Conservation (phyloP, 2,329 filamentous ascomycete genomes). For the Ophiostoma sp. region DNA sequence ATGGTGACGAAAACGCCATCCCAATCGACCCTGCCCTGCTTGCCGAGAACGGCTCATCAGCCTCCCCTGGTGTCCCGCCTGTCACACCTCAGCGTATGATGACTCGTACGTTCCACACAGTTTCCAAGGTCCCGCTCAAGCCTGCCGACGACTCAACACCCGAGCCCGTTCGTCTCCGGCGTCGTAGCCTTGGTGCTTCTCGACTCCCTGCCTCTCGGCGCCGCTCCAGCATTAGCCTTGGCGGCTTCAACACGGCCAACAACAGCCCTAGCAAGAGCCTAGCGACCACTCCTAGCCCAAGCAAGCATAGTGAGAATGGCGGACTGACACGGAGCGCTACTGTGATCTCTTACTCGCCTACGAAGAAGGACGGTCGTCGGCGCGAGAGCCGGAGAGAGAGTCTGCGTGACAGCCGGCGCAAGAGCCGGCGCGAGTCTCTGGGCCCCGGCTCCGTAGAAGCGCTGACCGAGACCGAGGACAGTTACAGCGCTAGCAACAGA, state of each 20-base stretch:
- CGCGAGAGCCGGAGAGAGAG: constrained; percentile 19
- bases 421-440: constrained; percentile 29
- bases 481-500: constrained; percentile 21
- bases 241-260: not conserved
- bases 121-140: constrained; percentile 72
- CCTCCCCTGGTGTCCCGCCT: constrained; percentile 36
- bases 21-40: constrained; percentile 49
- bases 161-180: constrained; percentile 41
- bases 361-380: constrained; percentile 35
- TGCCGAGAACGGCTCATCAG: constrained; percentile 18
- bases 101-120: constrained; percentile 61
- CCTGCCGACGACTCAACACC: constrained; percentile 54
- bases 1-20: constrained; percentile 60
- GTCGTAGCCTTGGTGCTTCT: constrained; percentile 47
- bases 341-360: constrained; percentile 51
- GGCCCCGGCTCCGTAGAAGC: constrained; percentile 9
- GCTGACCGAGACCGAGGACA: constrained; percentile 23
- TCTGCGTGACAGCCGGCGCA: constrained; percentile 16
- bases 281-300: not conserved
- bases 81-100: constrained; percentile 52
- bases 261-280: not conserved
- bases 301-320: constrained; percentile 8
- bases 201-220: constrained; percentile 42
- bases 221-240: constrained; percentile 27
- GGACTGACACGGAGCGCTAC: constrained; percentile 45